Evolutionary conservation across 2,329 filamentous ascomycete genomes (phyloP), one percentile per base, ranked within the genome.

Genomic region (Hypoxylon sp.): DNA sequence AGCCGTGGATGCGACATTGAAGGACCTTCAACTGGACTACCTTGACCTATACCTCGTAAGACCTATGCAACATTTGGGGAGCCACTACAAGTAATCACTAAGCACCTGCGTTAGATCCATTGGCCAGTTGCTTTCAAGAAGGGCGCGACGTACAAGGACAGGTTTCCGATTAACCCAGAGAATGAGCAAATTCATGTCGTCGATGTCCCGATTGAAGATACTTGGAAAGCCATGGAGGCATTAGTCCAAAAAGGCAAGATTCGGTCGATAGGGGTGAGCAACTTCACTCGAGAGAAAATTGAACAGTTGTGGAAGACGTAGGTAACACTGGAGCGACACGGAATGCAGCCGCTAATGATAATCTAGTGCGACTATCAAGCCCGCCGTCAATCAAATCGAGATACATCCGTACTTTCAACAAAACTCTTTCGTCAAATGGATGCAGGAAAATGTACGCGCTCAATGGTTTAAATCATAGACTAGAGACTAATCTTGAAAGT

Each of bases 231-330:
- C 3, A 71, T 71, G 70, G 70, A 72, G 78, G 82, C 82, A 63
- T 78, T 89, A n/a, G 80, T 86, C 6, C 78, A 79, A 44, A 82
- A 82, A 44, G 85, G 86, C 68, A 88, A 88, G 77, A 82, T 84
- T 21, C 82, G 83, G 67, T 82, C 85, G 56, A 89, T 90, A 61
- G 88, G 88, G 24, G 84, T 90, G 37, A 86, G 84, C 69, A 90
- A 90, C 81, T 89, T 84, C 78, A 86, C 83, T 35, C 79, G 83
- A 44, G 74, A 79, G n/a, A 83, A 83, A 53, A 83, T 90, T 37
- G 80, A 89, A 73, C 78, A 86, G 60, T 81, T 90, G 5, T 80
- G 88, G 24, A 71, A 71, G n/a, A 57, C 27, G 37, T 79, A 79
- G 74, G 68, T 55, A 75, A 69, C 6, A 6, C 39, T n/a, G 4